Evolutionary conservation across 768 basidiomycete species (phyloP).

Genomic region (Lentinus tigrinus): DNA sequence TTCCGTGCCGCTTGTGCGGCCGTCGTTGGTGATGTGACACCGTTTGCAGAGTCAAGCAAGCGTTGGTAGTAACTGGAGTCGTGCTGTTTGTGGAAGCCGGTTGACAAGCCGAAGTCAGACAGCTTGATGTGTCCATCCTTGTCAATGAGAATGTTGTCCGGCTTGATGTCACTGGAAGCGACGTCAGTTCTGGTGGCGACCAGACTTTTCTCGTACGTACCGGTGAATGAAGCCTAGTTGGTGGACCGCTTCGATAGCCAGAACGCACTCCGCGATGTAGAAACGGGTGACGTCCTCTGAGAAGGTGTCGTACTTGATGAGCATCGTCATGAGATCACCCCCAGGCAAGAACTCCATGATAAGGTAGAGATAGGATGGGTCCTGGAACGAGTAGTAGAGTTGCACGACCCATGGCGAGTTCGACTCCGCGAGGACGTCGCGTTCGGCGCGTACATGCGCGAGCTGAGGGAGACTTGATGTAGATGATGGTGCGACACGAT

Average conservation of each 20-base stretch:
- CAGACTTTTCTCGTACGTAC: conserved; percentile 41
- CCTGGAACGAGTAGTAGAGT: conserved; percentile 98
- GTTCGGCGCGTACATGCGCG: conserved; percentile 96
- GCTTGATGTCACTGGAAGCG: conserved; percentile 87
- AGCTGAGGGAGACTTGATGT: conserved; percentile 50
- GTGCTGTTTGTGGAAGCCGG: conserved; percentile 99
- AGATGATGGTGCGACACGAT: not conserved
- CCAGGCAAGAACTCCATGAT: conserved; percentile 99
- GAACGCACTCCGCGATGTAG: conserved; percentile 97
- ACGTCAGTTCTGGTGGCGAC: conserved; percentile 3
- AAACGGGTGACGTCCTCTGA: conserved; percentile 97
- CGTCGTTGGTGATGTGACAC: conserved; percentile 40
- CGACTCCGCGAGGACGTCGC: conserved; percentile 94
- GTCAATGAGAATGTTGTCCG: conserved; percentile 98
- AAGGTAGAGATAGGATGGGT: conserved; percentile 86
- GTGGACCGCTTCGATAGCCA: conserved; percentile 98
- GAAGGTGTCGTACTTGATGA: conserved; percentile 99
- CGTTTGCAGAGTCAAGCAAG: conserved; percentile 68
- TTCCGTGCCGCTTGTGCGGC: conserved; percentile 61
- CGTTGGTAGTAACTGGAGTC: conserved; percentile 94
- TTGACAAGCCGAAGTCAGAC: conserved; percentile 97
- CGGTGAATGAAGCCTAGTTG: conserved; percentile 97
- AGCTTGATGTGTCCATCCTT: conserved; percentile 96
- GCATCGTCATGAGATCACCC: conserved; percentile 99
- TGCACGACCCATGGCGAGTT: conserved; percentile 97